A percentile compares a stretch with the other conserved stretches of the same genome.
Conservation (phyloP, 1,284 basidiomycete species). For the Tetrapyrgos nigripes region DNA sequence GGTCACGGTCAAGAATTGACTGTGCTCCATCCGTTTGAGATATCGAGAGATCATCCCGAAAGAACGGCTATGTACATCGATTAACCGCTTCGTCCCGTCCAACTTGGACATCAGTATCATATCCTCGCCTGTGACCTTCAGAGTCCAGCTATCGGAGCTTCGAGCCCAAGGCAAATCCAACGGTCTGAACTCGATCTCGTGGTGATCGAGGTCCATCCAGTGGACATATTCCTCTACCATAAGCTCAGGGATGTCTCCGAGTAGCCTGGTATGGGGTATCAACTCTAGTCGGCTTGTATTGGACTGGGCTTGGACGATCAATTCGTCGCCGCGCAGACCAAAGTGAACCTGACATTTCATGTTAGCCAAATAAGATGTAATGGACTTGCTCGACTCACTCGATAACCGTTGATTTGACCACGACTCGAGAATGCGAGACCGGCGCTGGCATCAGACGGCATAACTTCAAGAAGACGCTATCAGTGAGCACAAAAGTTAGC, state of each 20-base stretch:
- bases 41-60: not conserved
- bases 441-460: slow-evolving; percentile 36
- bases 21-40: not conserved
- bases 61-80: too few relatives aligned
- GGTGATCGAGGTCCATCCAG: not conserved
- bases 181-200: not conserved
- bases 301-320: slow-evolving; percentile 3
- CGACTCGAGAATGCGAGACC: slow-evolving; percentile 44
- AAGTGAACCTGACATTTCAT: not conserved
- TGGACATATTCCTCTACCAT: slow-evolving; percentile 7
- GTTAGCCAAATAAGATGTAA: slow-evolving; percentile 2
- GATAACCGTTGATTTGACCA: slow-evolving; percentile 24
- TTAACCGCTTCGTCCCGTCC: too few relatives aligned
- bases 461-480: slow-evolving; percentile 42
- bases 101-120: too few relatives aligned
- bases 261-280: too few relatives aligned
- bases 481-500: not conserved
- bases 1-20: not conserved
- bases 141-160: too few relatives aligned
- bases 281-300: too few relatives aligned
- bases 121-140: too few relatives aligned
- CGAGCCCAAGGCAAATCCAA: too few relatives aligned
- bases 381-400: slow-evolving; percentile 21
- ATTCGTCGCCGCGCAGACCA: not conserved
- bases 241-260: too few relatives aligned